Evolutionary conservation across 2,329 filamentous ascomycete species (phyloP).

Genomic region (Neofusicoccum parvum): DNA sequence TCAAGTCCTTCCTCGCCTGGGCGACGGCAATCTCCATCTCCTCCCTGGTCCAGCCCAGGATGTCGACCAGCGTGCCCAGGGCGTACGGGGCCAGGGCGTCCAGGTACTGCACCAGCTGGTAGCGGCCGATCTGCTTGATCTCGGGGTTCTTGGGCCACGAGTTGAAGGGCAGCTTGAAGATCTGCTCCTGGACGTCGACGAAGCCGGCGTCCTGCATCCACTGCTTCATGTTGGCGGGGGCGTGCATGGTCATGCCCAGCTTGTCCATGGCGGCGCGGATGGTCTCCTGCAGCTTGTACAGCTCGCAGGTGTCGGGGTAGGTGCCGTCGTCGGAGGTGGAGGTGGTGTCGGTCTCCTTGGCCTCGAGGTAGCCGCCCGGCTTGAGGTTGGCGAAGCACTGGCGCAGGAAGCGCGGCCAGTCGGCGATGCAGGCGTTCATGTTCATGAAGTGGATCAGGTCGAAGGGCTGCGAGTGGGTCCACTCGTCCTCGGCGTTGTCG

Average conservation of each 20-base stretch:
- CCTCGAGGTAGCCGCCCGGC: slow-evolving; percentile 55
- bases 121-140: slow-evolving; percentile 23
- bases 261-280: slow-evolving; percentile 10
- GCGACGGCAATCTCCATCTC: slow-evolving; percentile 23
- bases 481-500: slow-evolving; percentile 47
- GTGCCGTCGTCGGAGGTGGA: slow-evolving; percentile 12
- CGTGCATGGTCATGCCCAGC: slow-evolving; percentile 7
- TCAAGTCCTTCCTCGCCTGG: slow-evolving; percentile 23
- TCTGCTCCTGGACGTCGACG: slow-evolving; percentile 23
- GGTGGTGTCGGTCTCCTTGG: slow-evolving; percentile 44
- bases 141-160: slow-evolving; percentile 21
- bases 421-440: slow-evolving; percentile 28
- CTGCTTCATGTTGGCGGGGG: slow-evolving; percentile 25
- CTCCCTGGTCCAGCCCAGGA: slow-evolving; percentile 17
- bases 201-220: slow-evolving; percentile 26
- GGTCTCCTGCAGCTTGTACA: slow-evolving; percentile 3
- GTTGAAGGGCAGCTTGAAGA: slow-evolving; percentile 25
- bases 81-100: slow-evolving; percentile 23
- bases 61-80: slow-evolving; percentile 17
- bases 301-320: slow-evolving; percentile 27
- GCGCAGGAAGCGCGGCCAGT: slow-evolving; percentile 31
- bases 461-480: slow-evolving; percentile 31
- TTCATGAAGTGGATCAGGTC: slow-evolving; percentile 30
- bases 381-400: slow-evolving; percentile 40
- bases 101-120: slow-evolving; percentile 24